phyloP scores from a whole-genome alignment of 257 asterid genomes.

The Fraxinus quadrangulata region DNA sequence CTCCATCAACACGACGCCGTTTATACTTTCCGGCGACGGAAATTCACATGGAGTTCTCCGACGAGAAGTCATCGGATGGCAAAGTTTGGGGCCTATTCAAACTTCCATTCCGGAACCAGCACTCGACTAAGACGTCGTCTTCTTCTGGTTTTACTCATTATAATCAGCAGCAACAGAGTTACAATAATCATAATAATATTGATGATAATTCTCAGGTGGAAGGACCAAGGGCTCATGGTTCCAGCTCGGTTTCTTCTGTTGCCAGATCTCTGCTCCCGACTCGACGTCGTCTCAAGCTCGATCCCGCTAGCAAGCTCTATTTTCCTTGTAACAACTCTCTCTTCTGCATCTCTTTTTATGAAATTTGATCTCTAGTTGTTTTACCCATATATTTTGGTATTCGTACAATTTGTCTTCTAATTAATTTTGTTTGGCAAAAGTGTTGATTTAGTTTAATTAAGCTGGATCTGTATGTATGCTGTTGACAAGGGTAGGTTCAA shows the following conservation, averaged over 20 bases:
- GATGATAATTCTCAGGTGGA: conserved; percentile 49
- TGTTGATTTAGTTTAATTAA: conserved; percentile 12
- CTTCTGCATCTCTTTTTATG: background rate
- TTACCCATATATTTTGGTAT: background rate
- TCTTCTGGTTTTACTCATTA: conserved; percentile 42
- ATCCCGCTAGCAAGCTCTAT: conserved; percentile 83
- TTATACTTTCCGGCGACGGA: conserved; percentile 31
- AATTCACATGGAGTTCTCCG: conserved; percentile 63
- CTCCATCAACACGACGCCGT: conserved; percentile 19
- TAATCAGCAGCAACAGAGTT: conserved; percentile 41
- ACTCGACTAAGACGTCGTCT: conserved; percentile 43
- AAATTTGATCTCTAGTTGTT: background rate
- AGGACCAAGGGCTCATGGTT: conserved; percentile 54
- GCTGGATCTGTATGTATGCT: conserved; percentile 26
- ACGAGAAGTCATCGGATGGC: conserved; percentile 55
- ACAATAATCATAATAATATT: conserved; percentile 46
- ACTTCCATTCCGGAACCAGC: conserved; percentile 73
- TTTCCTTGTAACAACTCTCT: conserved; percentile 62
- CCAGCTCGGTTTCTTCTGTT: conserved; percentile 71
- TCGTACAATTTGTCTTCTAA: background rate
- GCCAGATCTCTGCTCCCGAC: conserved; percentile 89
- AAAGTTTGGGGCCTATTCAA: conserved; percentile 77
- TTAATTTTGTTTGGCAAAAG: background rate
- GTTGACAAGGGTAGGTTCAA: conserved; percentile 16
- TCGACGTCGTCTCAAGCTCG: conserved; percentile 93